Conservation (phyloP, 805 yeast genomes). For the Nakazawaea sp. region DNA sequence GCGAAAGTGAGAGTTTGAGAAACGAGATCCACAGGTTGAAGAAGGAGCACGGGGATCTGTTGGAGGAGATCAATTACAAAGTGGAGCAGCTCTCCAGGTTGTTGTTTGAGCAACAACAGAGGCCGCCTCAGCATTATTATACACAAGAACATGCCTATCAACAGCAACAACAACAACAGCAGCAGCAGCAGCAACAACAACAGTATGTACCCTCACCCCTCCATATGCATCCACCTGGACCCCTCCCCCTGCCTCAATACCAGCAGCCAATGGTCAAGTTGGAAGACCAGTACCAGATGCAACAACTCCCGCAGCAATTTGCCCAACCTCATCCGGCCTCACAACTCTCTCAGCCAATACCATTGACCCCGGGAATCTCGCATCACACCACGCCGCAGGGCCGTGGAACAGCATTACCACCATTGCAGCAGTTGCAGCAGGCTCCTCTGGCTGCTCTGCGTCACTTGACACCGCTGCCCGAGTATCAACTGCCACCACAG, state of each 20-base stretch:
- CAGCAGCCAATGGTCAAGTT: slow-evolving; percentile 2
- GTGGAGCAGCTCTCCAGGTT: slow-evolving; percentile 7
- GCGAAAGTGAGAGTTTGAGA: slow-evolving; percentile 2
- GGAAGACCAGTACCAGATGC: too few species aligned
- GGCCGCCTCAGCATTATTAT: slow-evolving; percentile 9
- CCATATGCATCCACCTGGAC: slow-evolving; percentile 9
- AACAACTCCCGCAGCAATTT: slow-evolving; percentile 2
- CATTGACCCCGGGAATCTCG: too few species aligned
- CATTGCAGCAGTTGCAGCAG: too few species aligned
- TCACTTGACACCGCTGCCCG: too few species aligned
- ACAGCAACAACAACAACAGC: slow-evolving; percentile 14
- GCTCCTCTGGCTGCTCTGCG: too few species aligned
- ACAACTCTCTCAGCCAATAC: neutral
- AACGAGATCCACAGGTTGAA: slow-evolving; percentile 1
- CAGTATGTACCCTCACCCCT: slow-evolving; percentile 11
- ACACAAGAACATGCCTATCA: slow-evolving; percentile 9
- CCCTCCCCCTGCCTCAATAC: slow-evolving; percentile 2
- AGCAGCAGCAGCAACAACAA: slow-evolving; percentile 7
- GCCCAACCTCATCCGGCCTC: neutral
- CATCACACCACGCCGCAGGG: too few species aligned
- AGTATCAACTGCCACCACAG: slow-evolving; percentile 2
- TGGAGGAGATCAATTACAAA: slow-evolving; percentile 5
- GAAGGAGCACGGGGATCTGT: slow-evolving; percentile 2
- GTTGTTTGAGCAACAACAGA: neutral
- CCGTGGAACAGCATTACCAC: too few species aligned